Percentiles rank a stretch among this genome's conserved stretches.
These are phyloP conservation scores for Flaveria bidentis DNA, from an alignment of 129 eudicot genomes.

Conservation along the genomic window DNA sequence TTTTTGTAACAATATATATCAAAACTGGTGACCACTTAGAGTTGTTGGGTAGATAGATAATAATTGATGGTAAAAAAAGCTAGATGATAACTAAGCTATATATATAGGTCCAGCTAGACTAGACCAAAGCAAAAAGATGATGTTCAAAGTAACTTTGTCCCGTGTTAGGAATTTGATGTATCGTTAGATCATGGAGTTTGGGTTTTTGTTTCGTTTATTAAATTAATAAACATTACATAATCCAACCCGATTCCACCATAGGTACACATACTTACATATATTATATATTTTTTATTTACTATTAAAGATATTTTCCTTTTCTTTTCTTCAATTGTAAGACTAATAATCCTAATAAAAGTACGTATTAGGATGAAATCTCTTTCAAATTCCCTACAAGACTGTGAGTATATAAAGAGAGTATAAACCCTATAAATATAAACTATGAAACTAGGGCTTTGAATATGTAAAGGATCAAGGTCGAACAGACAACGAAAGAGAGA, in stretches of 20 bases:
- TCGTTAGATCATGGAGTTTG: background rate
- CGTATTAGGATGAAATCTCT: too few relatives aligned
- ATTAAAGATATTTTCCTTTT: too few relatives aligned
- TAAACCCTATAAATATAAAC: too few relatives aligned
- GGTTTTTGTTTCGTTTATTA: background rate
- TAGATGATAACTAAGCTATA: background rate
- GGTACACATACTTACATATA: background rate
- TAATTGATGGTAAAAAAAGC: too few relatives aligned
- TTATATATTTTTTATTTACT: too few relatives aligned
- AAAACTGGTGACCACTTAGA: background rate
- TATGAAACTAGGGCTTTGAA: constrained; percentile 3
- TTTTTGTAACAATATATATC: too few relatives aligned
- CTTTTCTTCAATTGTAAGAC: too few relatives aligned
- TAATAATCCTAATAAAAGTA: too few relatives aligned
- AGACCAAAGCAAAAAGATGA: background rate
- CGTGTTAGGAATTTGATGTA: background rate
- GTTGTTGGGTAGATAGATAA: background rate
- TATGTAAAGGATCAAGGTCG: constrained; percentile 42
- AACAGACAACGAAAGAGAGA: constrained; percentile 50
- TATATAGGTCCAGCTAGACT: background rate
- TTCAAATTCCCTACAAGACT: too few relatives aligned
- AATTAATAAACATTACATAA: too few relatives aligned
- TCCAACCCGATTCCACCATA: too few relatives aligned
- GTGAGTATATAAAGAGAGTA: too few relatives aligned
- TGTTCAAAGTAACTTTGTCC: background rate